Base-by-base conservation (phyloP, 176 grass and related monocot genomes). In the Microstegium vimineum region DNA sequence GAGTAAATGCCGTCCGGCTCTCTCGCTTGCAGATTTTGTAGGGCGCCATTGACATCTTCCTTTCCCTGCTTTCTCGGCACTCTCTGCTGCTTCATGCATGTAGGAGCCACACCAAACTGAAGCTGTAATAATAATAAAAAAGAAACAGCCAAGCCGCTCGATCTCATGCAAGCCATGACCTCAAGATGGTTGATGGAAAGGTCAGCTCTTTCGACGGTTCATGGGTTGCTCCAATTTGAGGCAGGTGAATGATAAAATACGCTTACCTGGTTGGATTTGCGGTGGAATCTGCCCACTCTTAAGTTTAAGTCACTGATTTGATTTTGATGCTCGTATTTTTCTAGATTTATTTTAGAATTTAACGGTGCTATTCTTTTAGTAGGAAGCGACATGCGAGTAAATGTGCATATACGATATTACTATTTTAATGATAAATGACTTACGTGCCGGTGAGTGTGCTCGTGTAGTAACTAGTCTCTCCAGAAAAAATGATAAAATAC, bases 151-250 rank as follows among this genome's bases (percentile, higher is more conserved):
- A 80, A 36, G 28, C 28, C 18, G 13, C 43, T 34, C 43, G 68
- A 71, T 80, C 69, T 80, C 87, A 89, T 80, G 87, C 69, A 73
- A 86, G 66, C 83, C 83, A 90, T 90, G 83, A 82, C 78, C 77
- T 59, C 54, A 59, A 25, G 54, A 11, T 59, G 54, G 22, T 59
- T 54, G 74, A 45, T 66, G 8, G 78, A 82, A 86, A 86, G 75
- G 73, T 67, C 33, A 67, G 36, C 64, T 83, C 59, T 73, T 68
- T 70, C 38, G 52, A 36, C 5, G 78, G 65, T 73, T 76, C 52
- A 57, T 57, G 22, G 10, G n/a, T n/a, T 32, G 72, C 66, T 82
- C 66, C 81, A 64, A 35, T 57, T 57, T 41, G 82, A 76, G 25
- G 27, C 82, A 46, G 7, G 82, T 84, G 82, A 84, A 77, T 82